Percentiles rank a stretch among this genome's conserved stretches.
Evolutionary conservation across 1,284 basidiomycete genomes (phyloP).

Genomic region (Butyriboletus appendiculatus): DNA sequence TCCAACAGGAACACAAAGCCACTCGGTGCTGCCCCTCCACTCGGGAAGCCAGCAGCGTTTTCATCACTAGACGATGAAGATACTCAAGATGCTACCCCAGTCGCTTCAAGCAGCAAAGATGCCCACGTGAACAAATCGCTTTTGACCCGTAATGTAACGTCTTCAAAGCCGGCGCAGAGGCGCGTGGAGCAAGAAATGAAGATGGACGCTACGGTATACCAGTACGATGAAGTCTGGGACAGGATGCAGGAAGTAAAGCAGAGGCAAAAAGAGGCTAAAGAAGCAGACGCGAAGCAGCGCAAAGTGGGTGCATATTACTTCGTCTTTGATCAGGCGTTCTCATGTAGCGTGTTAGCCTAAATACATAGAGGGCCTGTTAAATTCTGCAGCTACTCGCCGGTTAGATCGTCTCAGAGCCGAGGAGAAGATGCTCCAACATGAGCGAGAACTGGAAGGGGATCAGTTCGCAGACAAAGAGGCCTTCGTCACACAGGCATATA

Average conservation of each 20-base stretch:
- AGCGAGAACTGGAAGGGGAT: conserved; percentile 92
- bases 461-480: conserved; percentile 94
- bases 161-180: conserved; percentile 62
- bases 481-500: conserved; percentile 98
- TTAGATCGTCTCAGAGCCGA: conserved; percentile 94
- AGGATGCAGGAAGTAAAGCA: conserved; percentile 89
- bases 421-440: conserved; percentile 96
- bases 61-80: conserved; percentile 64
- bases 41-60: conserved; percentile 64
- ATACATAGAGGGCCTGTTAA: conserved; percentile 84
- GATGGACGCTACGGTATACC: conserved; percentile 84
- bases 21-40: conserved; percentile 52
- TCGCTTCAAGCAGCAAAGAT: conserved; percentile 41
- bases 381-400: conserved; percentile 84
- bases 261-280: conserved; percentile 73
- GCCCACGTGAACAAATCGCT: conserved; percentile 51
- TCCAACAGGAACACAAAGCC: conserved; percentile 55
- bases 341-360: conserved; percentile 66
- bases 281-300: conserved; percentile 68
- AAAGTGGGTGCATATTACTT: conserved; percentile 52
- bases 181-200: conserved; percentile 75
- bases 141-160: conserved; percentile 55
- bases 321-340: conserved; percentile 13
- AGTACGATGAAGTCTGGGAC: conserved; percentile 98
- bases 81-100: conserved; percentile 49